Percentiles rank a stretch among this genome's conserved stretches.
Conservation (phyloP, 2,329 filamentous ascomycete genomes). For the Coniochaeta hoffmannii region DNA sequence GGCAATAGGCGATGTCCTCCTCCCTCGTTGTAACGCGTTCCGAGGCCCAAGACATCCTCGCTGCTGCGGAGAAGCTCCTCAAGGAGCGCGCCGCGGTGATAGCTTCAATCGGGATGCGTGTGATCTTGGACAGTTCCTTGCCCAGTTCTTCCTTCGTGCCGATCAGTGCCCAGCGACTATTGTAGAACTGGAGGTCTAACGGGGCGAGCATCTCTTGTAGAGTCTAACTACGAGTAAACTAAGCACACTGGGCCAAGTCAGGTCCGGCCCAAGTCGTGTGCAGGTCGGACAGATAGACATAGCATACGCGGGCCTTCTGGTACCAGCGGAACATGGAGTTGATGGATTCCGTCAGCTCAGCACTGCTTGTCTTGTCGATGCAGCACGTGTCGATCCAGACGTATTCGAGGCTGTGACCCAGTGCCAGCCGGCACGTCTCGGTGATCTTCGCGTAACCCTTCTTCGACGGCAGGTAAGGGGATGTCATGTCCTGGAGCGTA, state of each 20-base stretch:
- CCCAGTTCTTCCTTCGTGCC: conserved; percentile 13
- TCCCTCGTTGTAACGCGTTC: conserved; percentile 20
- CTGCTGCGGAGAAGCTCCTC: conserved; percentile 16
- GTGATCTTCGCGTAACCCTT: conserved; percentile 25
- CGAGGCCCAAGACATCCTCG: conserved; percentile 32
- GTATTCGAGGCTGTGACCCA: conserved; percentile 16
- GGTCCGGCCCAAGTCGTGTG: neutral
- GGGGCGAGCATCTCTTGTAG: conserved; percentile 1
- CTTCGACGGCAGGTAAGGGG: conserved; percentile 13
- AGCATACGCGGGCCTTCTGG: conserved; percentile 19
- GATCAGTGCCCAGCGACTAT: conserved; percentile 11
- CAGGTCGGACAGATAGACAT: conserved; percentile 25
- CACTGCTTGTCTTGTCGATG: conserved; percentile 26
- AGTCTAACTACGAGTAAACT: neutral
- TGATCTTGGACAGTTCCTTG: conserved; percentile 8
- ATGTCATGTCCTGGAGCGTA: conserved; percentile 22
- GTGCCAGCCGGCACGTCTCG: conserved; percentile 20
- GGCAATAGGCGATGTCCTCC: conserved; percentile 36
- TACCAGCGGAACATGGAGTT: conserved; percentile 29
- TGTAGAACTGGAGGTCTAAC: conserved; percentile 14
- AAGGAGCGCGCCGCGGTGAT: neutral
- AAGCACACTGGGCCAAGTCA: neutral
- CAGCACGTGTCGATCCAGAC: conserved; percentile 23
- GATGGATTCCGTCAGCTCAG: conserved; percentile 27
- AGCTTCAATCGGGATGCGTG: neutral